Conservation (phyloP, 345 rosid genomes). For the Rhodamnia argentea region DNA sequence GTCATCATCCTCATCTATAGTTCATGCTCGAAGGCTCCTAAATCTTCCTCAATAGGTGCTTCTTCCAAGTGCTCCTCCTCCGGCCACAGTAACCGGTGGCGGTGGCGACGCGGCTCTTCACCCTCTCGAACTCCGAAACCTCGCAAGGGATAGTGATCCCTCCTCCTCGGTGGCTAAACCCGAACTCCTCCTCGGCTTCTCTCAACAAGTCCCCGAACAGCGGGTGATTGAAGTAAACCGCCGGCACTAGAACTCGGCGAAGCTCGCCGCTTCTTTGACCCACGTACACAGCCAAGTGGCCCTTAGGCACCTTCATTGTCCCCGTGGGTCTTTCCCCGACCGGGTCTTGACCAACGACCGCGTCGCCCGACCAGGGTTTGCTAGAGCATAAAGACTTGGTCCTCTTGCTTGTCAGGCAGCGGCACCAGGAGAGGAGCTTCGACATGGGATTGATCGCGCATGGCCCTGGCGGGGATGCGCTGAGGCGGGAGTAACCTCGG, state of each 20-base stretch:
- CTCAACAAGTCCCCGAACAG: neutral
- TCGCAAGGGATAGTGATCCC: neutral
- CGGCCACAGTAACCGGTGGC: neutral
- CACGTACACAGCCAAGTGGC: constrained; percentile 68
- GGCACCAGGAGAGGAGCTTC: constrained; percentile 52
- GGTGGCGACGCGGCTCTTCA: neutral
- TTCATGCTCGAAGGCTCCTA: neutral
- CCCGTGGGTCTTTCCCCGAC: constrained; percentile 14
- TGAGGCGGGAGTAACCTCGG: neutral
- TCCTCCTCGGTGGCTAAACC: neutral
- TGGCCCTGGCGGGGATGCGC: neutral
- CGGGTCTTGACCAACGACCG: neutral
- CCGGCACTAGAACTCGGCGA: neutral
- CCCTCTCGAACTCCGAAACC: neutral
- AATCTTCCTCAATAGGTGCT: neutral
- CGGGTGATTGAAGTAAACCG: neutral
- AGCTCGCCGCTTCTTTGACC: constrained; percentile 12
- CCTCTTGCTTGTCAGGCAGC: constrained; percentile 35
- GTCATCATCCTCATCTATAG: neutral
- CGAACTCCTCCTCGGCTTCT: neutral
- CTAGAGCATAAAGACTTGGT: neutral
- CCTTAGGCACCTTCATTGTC: constrained; percentile 40
- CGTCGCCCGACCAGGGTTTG: constrained; percentile 5
- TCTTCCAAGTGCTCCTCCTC: neutral
- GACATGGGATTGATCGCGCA: constrained; percentile 13